Percentiles rank a stretch among this genome's conserved stretches.
Conservation (phyloP, 1,139 yeast genomes). For the Suhomyces panamericanus region DNA sequence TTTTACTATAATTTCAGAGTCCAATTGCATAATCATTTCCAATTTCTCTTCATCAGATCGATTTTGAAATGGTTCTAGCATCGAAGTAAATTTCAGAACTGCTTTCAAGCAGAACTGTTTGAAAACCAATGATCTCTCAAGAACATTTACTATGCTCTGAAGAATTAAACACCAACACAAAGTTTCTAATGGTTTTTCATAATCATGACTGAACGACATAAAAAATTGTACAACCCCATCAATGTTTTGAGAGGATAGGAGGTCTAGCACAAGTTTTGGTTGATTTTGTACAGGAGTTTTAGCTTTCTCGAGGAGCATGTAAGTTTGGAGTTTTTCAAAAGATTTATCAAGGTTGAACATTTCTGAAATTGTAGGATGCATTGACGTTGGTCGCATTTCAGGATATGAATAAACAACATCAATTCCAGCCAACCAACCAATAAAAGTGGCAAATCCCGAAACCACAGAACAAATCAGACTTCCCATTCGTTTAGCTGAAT, state of each 20-base stretch:
- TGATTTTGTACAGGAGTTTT: no score
- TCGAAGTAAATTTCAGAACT: neutral
- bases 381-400: no score
- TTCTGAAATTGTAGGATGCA: no score
- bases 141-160: neutral
- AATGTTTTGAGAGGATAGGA: neutral
- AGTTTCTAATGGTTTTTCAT: neutral
- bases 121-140: neutral
- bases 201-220: neutral
- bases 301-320: slow-evolving; percentile 7
- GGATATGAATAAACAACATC: slow-evolving; percentile 4
- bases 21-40: neutral
- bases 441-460: slow-evolving; percentile 33
- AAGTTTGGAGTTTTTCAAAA: slow-evolving; percentile 12
- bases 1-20: neutral
- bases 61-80: neutral
- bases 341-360: neutral
- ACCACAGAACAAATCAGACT: neutral
- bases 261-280: neutral
- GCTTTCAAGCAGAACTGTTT: neutral
- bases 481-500: slow-evolving; percentile 3
- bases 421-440: slow-evolving; percentile 46
- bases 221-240: neutral
- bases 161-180: neutral
- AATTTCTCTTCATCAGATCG: neutral